Evolutionary conservation across 2,329 filamentous ascomycete species (phyloP), one percentile per base, ranked within the genome.

Genomic region (Talaromyces amestolkiae): DNA sequence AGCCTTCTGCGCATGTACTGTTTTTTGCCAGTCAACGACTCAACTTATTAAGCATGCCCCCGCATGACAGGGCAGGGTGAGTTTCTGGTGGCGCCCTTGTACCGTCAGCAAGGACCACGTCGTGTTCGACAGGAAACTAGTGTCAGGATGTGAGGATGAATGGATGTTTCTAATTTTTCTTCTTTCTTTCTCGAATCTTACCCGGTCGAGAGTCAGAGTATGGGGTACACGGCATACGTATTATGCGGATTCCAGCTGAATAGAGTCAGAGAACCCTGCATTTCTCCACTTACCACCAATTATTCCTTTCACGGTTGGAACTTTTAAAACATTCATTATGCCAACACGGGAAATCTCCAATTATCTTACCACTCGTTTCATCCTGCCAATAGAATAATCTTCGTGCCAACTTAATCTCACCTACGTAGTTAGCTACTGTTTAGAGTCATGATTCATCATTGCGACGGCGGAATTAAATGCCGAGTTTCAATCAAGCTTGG

Each of bases 141-240:
- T 15, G 22, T 15, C 22, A 51, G 13, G 24, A 17, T 17, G 47
- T 51, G 47, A 51, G 24, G 22, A 31, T 15, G 24, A 45, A 53
- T 56, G n/a, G 10, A 35, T 58, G 61, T 47, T 63, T 41, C 61
- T 54, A 63, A 56, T 54, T 62, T 39, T 62, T 54, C 60, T 62
- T 43, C 24, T 19, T 63, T 45, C 15, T 39, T 63, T 63, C 61
- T 63, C 61, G 61, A 63, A 63, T 43, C 61, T 47, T 63, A 49
- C 61, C 61, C 8, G 27, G 49, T 49, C 51, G 41, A 63, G 61
- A 10, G 47, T 33, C 19, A 43, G 56, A 43, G 27, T 43, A 59
- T 39, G 53, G 53, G 37, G 39, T 43, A 58, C 13, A 58, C 19
- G 24, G 24, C 35, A 41, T 58, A 59, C 35, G 10, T 47, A n/a